Evolutionary conservation across 129 eudicot genomes (phyloP), one percentile per base, ranked within the genome.

Genomic region (Solidago caesia): DNA sequence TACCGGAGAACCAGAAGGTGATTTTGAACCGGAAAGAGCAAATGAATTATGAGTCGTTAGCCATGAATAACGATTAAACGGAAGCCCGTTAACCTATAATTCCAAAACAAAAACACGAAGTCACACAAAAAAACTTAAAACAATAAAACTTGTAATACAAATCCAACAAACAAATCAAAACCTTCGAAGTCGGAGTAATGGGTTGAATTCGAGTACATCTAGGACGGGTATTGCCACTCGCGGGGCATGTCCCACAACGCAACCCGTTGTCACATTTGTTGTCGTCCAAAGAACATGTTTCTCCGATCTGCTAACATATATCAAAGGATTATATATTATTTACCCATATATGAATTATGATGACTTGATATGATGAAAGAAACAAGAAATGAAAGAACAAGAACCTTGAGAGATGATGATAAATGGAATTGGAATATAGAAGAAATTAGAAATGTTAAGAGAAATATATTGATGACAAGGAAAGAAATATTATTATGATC

Each of bases 31-130:
- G 12, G 87, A 72, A 11, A 83, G 69, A 4, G 99, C 92, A 77
- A 42, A 94, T 6, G 99, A 85, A 77, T 94, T 94, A 85, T 91
- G 99, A 57, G 96, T 91, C 86, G 97, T 94, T 67, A 94, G 69
- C 97, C 97, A 94, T 48, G 99, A 79, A 75, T 94, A 94, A 63
- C 75, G 84, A 73, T 94, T 91, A 67, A 87, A 94, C 41, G 99
- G 93, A 26, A 94, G 83, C 12, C 96, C 96, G n/a, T 82, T 88
- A 21, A 93, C 97, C 98, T 93, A 67, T 14, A 51, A 53, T 51
- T 51, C 56, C 4, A 51, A 51, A 12, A 14, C 78, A 75, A 5
- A 44, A 15, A 9, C 58, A 52, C 26, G 74, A 74, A 69, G 3
- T 7, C 76, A 67, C 42, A 6, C 68, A 48, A 59, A 76, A 71